Evolutionary conservation across 192 early-diverging fungal species (phyloP), one percentile per base, ranked within the genome.

Genomic region (Podila minutissima): DNA sequence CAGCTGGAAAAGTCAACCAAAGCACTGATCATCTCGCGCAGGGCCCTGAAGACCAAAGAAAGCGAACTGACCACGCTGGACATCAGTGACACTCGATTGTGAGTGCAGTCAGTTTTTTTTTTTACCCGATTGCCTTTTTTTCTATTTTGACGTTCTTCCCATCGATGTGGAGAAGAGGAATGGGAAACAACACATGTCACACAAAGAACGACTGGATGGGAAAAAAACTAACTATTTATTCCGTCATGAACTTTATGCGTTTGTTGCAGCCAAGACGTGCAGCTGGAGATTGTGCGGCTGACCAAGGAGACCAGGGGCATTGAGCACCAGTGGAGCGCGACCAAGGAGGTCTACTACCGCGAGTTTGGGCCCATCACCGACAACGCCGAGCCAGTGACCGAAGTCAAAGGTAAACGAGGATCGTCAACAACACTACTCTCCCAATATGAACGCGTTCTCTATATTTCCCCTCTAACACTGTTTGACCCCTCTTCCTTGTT

Each of bases 301-400:
- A 46, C 46, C 62, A 57, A 72, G 24, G 53, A 67, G 22, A 24
- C 38, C 11, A 53, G 28, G 13, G 60, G 33, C 22, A 68, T 63
- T 48, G 69, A 79, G 58, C 75, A 79, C 63, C 69, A 72, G 53
- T 72, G 75, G 75, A 72, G 66, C 41, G 75, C 75, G 9, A 79
- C 75, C 22, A 79, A 79, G 35, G 75, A 79, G 13, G 75, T 79
- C 57, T 79, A 71, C 50, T 59, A 63, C 28, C 75, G 75, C 26
- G 75, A 79, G 41, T 79, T 58, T 64, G 75, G 75, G 1, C 59
- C 75, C 28, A 79, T 79, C 49, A 51, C 51, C 0, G 75, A 58
- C 28, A 33, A 35, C 29, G 22, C 66, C 12, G 48, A 37, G n/a
- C 62, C 67, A 4, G 63, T 66, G 9, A 76, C 61, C 29, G 74